These are phyloP conservation scores for Aspergillus sp. DNA, from an alignment of 2,329 filamentous ascomycete species.

Conservation along the genomic window DNA sequence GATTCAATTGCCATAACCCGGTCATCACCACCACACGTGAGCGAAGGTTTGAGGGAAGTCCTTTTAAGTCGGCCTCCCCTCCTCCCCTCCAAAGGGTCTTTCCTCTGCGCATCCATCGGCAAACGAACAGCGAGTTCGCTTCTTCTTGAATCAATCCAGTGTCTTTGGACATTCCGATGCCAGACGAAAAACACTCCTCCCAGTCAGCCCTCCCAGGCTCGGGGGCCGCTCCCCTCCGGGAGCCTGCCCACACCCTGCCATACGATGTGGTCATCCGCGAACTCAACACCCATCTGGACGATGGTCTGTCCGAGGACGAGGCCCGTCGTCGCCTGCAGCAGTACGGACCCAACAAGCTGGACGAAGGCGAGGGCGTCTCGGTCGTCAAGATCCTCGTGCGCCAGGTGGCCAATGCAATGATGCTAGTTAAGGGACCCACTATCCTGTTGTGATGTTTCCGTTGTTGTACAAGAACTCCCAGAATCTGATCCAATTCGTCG, in stretches of 20 bases:
- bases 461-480: conserved; percentile 11
- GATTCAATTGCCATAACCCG: no score
- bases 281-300: conserved; percentile 52
- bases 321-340: conserved; percentile 55
- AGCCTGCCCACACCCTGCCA: conserved; percentile 61
- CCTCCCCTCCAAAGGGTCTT: no score
- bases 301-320: conserved; percentile 56
- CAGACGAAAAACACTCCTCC: conserved; percentile 7
- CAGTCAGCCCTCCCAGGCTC: conserved; percentile 8
- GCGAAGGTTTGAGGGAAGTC: no score
- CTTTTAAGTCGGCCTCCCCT: no score
- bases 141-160: neutral
- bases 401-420: conserved; percentile 68
- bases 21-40: no score
- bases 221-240: conserved; percentile 44
- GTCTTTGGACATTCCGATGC: conserved; percentile 7
- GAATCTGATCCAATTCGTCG: conserved; percentile 37
- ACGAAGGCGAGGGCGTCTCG: conserved; percentile 65
- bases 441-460: conserved; percentile 2
- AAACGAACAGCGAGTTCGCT: neutral
- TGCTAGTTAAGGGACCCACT: conserved; percentile 49
- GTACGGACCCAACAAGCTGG: conserved; percentile 62
- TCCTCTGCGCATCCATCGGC: no score
- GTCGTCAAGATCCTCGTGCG: conserved; percentile 68
- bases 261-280: conserved; percentile 54